Percentiles rank a stretch among this genome's conserved stretches.
Evolutionary conservation across 2,329 filamentous ascomycete genomes (phyloP).

Genomic region (Ceratocystis cacaofunesta): DNA sequence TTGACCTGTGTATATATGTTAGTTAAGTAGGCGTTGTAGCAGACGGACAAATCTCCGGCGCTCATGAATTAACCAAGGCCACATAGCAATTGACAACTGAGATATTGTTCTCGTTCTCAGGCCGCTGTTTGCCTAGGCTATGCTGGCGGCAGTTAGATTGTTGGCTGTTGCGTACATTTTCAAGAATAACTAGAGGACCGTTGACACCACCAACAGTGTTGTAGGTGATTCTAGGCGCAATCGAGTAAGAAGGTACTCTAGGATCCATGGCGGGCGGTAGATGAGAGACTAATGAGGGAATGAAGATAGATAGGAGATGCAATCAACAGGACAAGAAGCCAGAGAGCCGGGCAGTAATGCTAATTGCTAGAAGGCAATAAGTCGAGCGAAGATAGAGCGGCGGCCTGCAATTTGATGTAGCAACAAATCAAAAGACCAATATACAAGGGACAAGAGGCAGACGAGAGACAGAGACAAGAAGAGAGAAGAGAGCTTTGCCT

Average conservation of each 20-base stretch:
- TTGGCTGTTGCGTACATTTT: constrained; percentile 51
- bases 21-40: constrained; percentile 3
- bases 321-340: background rate
- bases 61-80: background rate
- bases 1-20: constrained; percentile 54
- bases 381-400: no score
- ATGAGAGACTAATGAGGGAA: constrained; percentile 1
- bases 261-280: constrained; percentile 28
- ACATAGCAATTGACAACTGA: background rate
- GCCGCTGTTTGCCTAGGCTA: background rate
- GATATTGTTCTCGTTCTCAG: no score
- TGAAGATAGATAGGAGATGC: background rate
- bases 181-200: constrained; percentile 90
- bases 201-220: constrained; percentile 98
- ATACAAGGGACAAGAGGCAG: background rate
- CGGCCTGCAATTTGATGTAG: no score
- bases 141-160: background rate
- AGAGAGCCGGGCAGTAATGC: background rate
- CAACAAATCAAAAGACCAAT: no score
- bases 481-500: background rate
- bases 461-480: background rate
- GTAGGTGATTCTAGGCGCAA: constrained; percentile 60
- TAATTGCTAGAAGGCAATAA: no score
- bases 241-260: constrained; percentile 44
- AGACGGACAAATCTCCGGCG: no score